Evolutionary conservation across 1,284 basidiomycete species (phyloP).

Genomic region (Inonotus obliquus): DNA sequence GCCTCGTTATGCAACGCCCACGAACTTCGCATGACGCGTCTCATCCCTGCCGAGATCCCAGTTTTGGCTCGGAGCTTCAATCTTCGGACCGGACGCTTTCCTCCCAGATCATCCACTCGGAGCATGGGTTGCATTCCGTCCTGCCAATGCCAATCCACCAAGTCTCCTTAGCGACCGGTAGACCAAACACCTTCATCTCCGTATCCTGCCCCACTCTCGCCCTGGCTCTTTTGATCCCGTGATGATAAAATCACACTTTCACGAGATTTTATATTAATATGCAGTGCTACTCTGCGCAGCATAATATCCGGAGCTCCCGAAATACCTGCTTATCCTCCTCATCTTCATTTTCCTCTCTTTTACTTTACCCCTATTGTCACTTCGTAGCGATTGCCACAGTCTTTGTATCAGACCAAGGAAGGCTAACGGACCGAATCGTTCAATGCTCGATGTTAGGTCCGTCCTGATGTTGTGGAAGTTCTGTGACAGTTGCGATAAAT

Average conservation of each 20-base stretch:
- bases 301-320: no score
- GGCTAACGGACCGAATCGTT: not conserved
- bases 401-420: not conserved
- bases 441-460: not conserved
- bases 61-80: not conserved
- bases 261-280: no score
- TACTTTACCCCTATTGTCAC: not conserved
- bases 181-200: not conserved
- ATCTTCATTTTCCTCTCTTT: not conserved
- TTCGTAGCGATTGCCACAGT: not conserved
- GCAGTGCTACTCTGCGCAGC: no score
- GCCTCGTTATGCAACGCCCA: not conserved
- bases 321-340: no score
- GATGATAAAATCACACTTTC: not conserved
- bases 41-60: not conserved
- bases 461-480: not conserved
- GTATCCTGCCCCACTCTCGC: not conserved
- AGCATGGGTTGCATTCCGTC: not conserved
- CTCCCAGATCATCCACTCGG: not conserved
- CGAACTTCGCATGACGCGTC: not conserved
- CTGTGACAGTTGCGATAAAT: not conserved
- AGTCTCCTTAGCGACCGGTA: not conserved
- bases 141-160: not conserved
- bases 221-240: not conserved
- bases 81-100: not conserved